These are phyloP conservation scores for Fonticula alba DNA, from an alignment of 78 protist species.

Conservation along the genomic window DNA sequence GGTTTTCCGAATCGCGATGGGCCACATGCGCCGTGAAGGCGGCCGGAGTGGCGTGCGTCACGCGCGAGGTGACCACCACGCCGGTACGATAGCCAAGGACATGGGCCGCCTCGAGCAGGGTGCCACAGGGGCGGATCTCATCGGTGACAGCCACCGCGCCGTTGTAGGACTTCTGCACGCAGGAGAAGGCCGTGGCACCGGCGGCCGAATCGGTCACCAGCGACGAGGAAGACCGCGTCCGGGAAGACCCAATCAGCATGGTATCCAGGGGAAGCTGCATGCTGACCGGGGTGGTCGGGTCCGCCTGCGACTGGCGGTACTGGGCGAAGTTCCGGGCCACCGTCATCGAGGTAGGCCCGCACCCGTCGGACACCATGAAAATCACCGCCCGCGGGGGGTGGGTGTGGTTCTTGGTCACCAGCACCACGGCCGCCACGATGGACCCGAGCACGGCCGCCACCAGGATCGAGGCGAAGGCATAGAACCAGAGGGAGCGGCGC, in stretches of 20 bases:
- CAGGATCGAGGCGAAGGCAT: no score
- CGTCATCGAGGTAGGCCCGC: conserved; percentile 8
- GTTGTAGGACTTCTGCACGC: conserved; percentile 9
- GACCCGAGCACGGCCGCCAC: no score
- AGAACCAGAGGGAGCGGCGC: no score
- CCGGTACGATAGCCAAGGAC: conserved; percentile 5
- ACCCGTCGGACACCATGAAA: conserved; percentile 20
- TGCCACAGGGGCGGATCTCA: conserved; percentile 10
- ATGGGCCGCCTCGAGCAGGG: conserved; percentile 17
- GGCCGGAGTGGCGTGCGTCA: conserved; percentile 24
- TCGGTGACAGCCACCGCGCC: conserved; percentile 8
- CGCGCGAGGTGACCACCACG: conserved; percentile 6
- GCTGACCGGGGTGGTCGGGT: not conserved
- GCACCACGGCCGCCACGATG: no score
- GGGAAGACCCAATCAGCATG: conserved; percentile 3
- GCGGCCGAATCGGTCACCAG: conserved; percentile 25
- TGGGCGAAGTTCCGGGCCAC: not conserved
- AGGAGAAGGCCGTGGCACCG: conserved; percentile 16
- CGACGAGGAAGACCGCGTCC: conserved; percentile 2
- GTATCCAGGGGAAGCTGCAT: conserved; percentile 5
- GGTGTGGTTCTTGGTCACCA: no score
- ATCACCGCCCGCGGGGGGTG: no score
- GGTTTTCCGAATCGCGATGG: not conserved
- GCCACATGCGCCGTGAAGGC: conserved; percentile 2
- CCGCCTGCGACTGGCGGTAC: not conserved